phyloP scores from a whole-genome alignment of 2,329 filamentous ascomycete species.

The Byssochlamys sp. region DNA sequence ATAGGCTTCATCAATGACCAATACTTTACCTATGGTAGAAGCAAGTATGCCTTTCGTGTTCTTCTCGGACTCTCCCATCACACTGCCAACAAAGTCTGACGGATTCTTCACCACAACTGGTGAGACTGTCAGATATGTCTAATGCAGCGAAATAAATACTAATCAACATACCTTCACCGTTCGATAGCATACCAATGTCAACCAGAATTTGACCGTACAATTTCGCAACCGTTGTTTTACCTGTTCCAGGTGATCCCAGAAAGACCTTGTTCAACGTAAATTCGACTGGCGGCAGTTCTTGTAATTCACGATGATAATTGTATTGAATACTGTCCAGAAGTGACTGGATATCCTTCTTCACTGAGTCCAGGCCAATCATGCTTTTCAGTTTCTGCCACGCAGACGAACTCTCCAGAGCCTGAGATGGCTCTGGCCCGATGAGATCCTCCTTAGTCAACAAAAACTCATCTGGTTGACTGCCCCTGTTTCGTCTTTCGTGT shows the following conservation, averaged over 20 bases:
- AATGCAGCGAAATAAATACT: not conserved
- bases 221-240: conserved; percentile 67
- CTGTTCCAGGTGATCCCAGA: conserved; percentile 62
- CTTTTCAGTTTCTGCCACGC: conserved; percentile 51
- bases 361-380: conserved; percentile 50
- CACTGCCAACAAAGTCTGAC: conserved; percentile 59
- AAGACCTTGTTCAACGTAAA: conserved; percentile 61
- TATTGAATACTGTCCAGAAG: conserved; percentile 52
- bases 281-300: conserved; percentile 50
- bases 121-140: conserved; percentile 5
- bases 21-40: conserved; percentile 58
- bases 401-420: conserved; percentile 41
- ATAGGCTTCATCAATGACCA: conserved; percentile 75
- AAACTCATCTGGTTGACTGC: conserved; percentile 45
- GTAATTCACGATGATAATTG: conserved; percentile 59
- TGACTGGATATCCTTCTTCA: conserved; percentile 52
- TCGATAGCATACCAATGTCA: conserved; percentile 57
- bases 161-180: conserved; percentile 50
- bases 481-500: conserved; percentile 34
- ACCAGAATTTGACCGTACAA: conserved; percentile 60
- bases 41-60: conserved; percentile 64
- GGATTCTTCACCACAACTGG: conserved; percentile 64
- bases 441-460: conserved; percentile 58
- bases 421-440: conserved; percentile 57
- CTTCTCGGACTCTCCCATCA: conserved; percentile 57